Evolutionary conservation across 805 yeast genomes (phyloP).

Genomic region (Brettanomyces bruxellensis): DNA sequence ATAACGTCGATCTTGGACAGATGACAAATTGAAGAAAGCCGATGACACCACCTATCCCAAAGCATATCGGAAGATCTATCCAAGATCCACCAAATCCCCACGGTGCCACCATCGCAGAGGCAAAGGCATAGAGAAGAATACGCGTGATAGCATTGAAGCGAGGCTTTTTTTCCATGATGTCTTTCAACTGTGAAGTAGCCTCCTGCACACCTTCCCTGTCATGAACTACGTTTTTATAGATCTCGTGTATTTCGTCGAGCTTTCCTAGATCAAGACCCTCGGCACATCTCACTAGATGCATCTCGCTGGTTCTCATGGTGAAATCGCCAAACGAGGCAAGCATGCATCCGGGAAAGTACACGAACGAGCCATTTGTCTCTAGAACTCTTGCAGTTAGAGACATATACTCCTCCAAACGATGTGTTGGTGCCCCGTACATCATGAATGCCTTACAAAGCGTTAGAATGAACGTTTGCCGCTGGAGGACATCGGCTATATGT

Average conservation of each 20-base stretch:
- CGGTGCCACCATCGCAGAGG: constrained; percentile 75
- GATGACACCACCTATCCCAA: constrained; percentile 71
- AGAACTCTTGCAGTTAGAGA: constrained; percentile 85
- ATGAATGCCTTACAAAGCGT: constrained; percentile 82
- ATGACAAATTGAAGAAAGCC: constrained; percentile 76
- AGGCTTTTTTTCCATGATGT: constrained; percentile 49
- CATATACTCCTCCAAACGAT: constrained; percentile 88
- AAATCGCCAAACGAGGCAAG: constrained; percentile 89
- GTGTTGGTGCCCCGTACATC: constrained; percentile 96
- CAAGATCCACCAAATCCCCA: constrained; percentile 86
- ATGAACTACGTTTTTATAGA: constrained; percentile 85
- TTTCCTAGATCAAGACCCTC: constrained; percentile 86
- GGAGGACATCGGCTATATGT: constrained; percentile 82
- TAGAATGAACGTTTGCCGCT: constrained; percentile 78
- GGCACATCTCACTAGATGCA: constrained; percentile 75
- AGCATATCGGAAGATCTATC: constrained; percentile 78
- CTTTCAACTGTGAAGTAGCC: constrained; percentile 66
- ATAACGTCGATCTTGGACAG: constrained; percentile 74
- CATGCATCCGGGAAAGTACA: constrained; percentile 95
- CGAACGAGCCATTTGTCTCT: constrained; percentile 87
- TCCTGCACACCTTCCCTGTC: constrained; percentile 84
- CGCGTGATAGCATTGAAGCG: constrained; percentile 68
- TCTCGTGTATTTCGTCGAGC: constrained; percentile 69
- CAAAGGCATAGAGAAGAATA: constrained; percentile 70
- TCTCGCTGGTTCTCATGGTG: constrained; percentile 89